phyloP scores from a whole-genome alignment of 192 early-diverging fungal genomes.

The Entomortierella chlamydospora region DNA sequence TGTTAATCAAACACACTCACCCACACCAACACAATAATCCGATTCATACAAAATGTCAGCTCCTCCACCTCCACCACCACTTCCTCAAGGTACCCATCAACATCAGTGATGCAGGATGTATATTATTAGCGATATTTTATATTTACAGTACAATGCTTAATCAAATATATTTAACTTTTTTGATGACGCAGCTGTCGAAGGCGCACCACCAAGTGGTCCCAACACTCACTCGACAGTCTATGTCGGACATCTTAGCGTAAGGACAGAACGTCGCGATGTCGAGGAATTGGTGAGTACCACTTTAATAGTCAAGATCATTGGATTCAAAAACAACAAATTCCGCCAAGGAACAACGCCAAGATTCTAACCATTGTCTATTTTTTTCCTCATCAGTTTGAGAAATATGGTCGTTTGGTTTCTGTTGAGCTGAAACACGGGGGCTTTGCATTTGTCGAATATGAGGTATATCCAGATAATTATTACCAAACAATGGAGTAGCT shows the following conservation, averaged over 20 bases:
- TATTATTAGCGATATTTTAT: too few relatives aligned
- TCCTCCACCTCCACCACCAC: slow-evolving; percentile 49
- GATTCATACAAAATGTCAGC: slow-evolving; percentile 26
- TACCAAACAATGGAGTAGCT: background rate
- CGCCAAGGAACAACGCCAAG: too few relatives aligned
- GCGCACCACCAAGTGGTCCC: slow-evolving; percentile 21
- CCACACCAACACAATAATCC: background rate
- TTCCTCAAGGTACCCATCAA: slow-evolving; percentile 31
- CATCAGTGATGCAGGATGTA: too few relatives aligned
- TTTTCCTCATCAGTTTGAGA: slow-evolving; percentile 55
- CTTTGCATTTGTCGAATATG: slow-evolving; percentile 67
- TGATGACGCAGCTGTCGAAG: slow-evolving; percentile 30
- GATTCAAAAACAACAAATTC: too few relatives aligned
- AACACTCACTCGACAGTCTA: slow-evolving; percentile 56
- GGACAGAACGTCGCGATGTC: slow-evolving; percentile 64
- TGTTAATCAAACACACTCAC: background rate
- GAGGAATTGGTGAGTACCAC: slow-evolving; percentile 59
- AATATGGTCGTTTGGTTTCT: slow-evolving; percentile 60
- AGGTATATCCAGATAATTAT: slow-evolving; percentile 33
- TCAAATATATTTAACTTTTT: too few relatives aligned
- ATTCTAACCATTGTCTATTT: background rate
- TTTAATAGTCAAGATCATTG: background rate
- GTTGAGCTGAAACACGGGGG: slow-evolving; percentile 66
- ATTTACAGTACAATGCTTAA: too few relatives aligned
- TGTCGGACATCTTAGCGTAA: slow-evolving; percentile 61